Evolutionary conservation across 2,329 filamentous ascomycete genomes (phyloP).

Genomic region (Didymella glomerata): DNA sequence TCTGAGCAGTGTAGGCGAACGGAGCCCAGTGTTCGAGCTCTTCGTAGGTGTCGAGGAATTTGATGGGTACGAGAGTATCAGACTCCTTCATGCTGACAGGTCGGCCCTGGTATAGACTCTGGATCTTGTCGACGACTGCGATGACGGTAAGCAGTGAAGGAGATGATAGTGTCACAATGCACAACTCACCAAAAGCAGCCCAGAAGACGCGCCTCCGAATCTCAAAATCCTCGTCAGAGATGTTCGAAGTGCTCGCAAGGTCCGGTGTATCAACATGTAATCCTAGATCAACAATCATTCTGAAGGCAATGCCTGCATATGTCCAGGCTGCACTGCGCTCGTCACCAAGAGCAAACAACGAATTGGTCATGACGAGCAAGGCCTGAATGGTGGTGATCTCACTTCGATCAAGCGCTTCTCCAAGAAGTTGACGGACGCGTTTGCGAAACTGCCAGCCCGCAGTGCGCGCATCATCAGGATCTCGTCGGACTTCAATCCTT

Average conservation of each 20-base stretch:
- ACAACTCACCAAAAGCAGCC: constrained; percentile 52
- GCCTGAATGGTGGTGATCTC: constrained; percentile 65
- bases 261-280: constrained; percentile 58
- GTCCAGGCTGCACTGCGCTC: constrained; percentile 64
- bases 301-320: constrained; percentile 65
- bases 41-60: constrained; percentile 61
- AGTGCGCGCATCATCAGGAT: constrained; percentile 57
- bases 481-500: constrained; percentile 55
- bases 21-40: constrained; percentile 62
- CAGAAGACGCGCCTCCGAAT: constrained; percentile 57
- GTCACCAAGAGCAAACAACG: constrained; percentile 60
- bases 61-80: constrained; percentile 58
- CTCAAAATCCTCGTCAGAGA: constrained; percentile 58
- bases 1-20: constrained; percentile 48
- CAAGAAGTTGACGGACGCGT: constrained; percentile 58
- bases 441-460: constrained; percentile 60
- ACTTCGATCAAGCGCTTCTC: constrained; percentile 57
- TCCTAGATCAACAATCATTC: constrained; percentile 64
- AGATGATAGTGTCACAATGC: not conserved
- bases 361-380: constrained; percentile 61
- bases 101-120: constrained; percentile 64
- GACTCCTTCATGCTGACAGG: constrained; percentile 58
- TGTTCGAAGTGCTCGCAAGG: constrained; percentile 40
- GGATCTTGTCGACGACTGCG: constrained; percentile 59
- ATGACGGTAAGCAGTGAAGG: constrained; percentile 14